Evolutionary conservation across 2,329 filamentous ascomycete species (phyloP).

Genomic region (Hymenoscyphus repandus): DNA sequence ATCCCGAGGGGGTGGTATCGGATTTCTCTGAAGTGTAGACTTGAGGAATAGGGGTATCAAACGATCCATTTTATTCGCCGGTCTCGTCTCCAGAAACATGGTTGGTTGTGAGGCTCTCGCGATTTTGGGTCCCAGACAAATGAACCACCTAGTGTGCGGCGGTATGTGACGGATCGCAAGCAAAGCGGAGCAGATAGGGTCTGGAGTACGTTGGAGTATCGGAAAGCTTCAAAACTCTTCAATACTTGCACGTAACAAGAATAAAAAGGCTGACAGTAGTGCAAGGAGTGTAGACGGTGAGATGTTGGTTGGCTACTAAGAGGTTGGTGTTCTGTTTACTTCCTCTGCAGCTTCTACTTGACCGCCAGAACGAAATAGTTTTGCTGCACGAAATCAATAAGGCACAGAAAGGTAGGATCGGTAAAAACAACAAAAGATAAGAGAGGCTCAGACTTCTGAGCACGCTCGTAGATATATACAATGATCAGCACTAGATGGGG

Average conservation of each 20-base stretch:
- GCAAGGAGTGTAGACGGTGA: not conserved
- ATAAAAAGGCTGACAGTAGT: too few relatives aligned
- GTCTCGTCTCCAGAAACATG: not conserved
- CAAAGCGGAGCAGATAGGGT: not conserved
- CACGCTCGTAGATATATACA: not conserved
- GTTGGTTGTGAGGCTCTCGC: not conserved
- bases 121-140: not conserved
- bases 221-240: not conserved
- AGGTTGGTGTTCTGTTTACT: too few relatives aligned
- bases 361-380: not conserved
- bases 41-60: conserved; percentile 20
- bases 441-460: not conserved
- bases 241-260: not conserved
- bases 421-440: not conserved
- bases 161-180: not conserved
- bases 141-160: not conserved
- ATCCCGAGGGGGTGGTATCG: conserved; percentile 1
- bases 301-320: not conserved
- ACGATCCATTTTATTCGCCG: conserved; percentile 2
- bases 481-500: not conserved
- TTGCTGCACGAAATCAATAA: not conserved
- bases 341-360: too few relatives aligned
- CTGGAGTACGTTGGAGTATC: not conserved
- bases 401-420: not conserved
- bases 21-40: conserved; percentile 5